These are phyloP conservation scores for Urochloa ruziziensis DNA, from an alignment of 176 grass and related monocot species.

Conservation along the genomic window DNA sequence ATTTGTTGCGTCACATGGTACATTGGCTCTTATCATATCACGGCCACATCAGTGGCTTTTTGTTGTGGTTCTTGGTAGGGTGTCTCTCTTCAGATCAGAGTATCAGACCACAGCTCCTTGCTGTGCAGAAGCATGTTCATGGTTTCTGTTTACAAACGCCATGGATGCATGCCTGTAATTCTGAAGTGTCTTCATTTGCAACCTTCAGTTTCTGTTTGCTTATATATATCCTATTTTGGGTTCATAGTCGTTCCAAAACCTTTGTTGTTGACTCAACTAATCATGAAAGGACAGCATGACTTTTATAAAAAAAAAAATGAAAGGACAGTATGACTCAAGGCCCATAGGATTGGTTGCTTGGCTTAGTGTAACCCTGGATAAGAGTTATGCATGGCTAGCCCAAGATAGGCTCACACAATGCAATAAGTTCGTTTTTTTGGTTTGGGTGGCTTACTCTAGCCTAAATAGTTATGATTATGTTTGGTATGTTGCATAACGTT, in stretches of 20 bases:
- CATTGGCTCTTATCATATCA: neutral
- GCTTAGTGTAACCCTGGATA: too few species aligned
- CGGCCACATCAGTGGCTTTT: neutral
- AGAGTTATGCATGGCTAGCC: too few species aligned
- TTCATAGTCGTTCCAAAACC: neutral
- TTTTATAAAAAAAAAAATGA: too few species aligned
- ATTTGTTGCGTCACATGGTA: neutral
- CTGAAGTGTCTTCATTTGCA: neutral
- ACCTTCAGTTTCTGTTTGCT: neutral
- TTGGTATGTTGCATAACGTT: too few species aligned
- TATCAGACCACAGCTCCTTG: neutral
- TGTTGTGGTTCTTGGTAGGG: neutral
- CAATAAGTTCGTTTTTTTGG: too few species aligned
- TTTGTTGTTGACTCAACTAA: neutral
- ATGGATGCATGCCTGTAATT: neutral
- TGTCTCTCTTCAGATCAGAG: too few species aligned
- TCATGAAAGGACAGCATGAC: neutral
- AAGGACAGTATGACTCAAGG: too few species aligned
- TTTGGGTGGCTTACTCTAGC: too few species aligned
- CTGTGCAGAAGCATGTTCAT: neutral
- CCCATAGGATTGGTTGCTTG: too few species aligned
- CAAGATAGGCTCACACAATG: too few species aligned
- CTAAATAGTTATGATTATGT: too few species aligned
- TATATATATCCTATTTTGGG: neutral
- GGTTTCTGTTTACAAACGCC: neutral